Evolutionary conservation across 2,329 filamentous ascomycete species (phyloP).

Genomic region (Cordyceps javanica): DNA sequence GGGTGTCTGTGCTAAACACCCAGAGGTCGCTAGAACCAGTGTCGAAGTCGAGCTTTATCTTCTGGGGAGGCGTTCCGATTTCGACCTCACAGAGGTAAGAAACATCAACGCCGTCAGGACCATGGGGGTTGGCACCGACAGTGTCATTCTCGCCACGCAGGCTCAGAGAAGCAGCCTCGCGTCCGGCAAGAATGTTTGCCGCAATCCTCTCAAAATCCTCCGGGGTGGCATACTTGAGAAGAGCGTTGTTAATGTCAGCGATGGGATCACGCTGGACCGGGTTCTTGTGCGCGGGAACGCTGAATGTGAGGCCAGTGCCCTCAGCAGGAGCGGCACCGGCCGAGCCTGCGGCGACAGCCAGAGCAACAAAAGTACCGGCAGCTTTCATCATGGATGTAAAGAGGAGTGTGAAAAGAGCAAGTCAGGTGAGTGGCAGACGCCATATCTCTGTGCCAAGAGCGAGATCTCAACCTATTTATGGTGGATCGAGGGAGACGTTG

Average conservation of each 20-base stretch:
- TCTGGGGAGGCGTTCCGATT: conserved; percentile 34
- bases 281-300: conserved; percentile 3
- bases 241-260: not conserved
- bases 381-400: conserved; percentile 4
- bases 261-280: not conserved
- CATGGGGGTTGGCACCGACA: conserved; percentile 3
- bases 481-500: not conserved
- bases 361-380: conserved; percentile 1
- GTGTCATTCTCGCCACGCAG: conserved; percentile 2
- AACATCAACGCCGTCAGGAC: conserved; percentile 1
- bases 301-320: conserved; percentile 3
- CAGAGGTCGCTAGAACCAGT: conserved; percentile 39
- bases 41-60: conserved; percentile 35
- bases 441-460: not conserved
- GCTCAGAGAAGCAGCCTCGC: not conserved
- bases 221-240: conserved; percentile 4
- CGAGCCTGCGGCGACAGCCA: conserved; percentile 8
- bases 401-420: not conserved
- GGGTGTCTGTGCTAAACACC: conserved; percentile 41
- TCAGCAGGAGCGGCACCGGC: not conserved
- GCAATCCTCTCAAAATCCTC: not conserved
- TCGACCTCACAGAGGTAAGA: conserved; percentile 19
- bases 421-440: not conserved
- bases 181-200: not conserved
- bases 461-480: conserved; percentile 2